phyloP scores from a whole-genome alignment of 169 alveolate species.

The Eimeria maxima region DNA sequence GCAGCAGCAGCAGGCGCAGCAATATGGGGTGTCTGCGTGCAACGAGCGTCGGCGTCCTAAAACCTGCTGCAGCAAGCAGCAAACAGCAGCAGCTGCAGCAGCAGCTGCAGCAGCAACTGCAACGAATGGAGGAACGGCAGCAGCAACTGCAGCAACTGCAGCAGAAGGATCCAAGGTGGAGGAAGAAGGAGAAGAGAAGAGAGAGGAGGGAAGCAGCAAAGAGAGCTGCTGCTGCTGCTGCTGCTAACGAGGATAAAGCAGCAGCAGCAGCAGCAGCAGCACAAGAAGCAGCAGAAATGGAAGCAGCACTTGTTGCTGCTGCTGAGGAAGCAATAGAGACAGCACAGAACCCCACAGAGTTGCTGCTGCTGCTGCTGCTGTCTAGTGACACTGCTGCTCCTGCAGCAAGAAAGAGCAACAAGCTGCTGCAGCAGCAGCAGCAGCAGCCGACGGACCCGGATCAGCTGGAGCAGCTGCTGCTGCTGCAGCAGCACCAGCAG shows the following conservation, averaged over 20 bases:
- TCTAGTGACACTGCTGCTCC: too few relatives aligned
- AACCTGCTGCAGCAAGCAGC: background rate
- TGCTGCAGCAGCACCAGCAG: too few relatives aligned
- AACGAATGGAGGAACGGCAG: background rate
- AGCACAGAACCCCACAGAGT: constrained; percentile 1
- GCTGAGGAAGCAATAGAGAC: background rate
- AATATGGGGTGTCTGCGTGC: background rate
- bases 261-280: constrained; percentile 21
- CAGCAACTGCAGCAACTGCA: background rate
- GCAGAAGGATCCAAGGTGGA: background rate
- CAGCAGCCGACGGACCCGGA: too few relatives aligned
- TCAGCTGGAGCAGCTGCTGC: too few relatives aligned
- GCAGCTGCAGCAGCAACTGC: constrained; percentile 4
- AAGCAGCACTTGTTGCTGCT: constrained; percentile 21
- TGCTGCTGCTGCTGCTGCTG: constrained; percentile 40
- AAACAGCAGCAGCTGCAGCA: constrained; percentile 31
- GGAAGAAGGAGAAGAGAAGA: background rate
- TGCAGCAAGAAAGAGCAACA: too few relatives aligned
- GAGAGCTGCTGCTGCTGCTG: constrained; percentile 38
- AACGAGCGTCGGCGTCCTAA: background rate
- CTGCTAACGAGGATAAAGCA: background rate
- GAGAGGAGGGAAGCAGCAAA: background rate
- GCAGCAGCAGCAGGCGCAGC: background rate
- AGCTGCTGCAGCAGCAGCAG: too few relatives aligned
- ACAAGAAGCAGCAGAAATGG: background rate